These are phyloP conservation scores for Ceratocystis albifundus DNA, from an alignment of 2,329 filamentous ascomycete genomes.

Conservation along the genomic window DNA sequence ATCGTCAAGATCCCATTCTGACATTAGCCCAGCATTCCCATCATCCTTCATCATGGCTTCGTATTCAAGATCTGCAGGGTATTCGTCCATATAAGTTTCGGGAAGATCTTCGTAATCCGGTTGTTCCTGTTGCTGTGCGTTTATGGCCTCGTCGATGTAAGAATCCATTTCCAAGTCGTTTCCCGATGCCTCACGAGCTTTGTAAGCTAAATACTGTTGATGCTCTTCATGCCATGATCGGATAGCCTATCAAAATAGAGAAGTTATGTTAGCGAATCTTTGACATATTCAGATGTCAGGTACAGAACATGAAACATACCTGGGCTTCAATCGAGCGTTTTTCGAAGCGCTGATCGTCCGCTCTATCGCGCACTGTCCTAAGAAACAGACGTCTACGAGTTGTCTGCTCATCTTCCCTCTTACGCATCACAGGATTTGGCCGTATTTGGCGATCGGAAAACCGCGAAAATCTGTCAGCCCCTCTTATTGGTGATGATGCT, in stretches of 20 bases:
- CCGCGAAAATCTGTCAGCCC: constrained; percentile 30
- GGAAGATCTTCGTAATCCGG: constrained; percentile 14
- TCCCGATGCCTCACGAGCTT: constrained; percentile 19
- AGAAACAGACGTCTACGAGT: constrained; percentile 57
- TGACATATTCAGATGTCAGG: background rate
- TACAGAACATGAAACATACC: constrained; percentile 26
- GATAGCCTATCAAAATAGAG: constrained; percentile 11
- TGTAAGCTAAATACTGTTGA: constrained; percentile 22
- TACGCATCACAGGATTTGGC: constrained; percentile 51
- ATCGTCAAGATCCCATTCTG: constrained; percentile 23
- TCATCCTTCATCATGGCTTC: constrained; percentile 15
- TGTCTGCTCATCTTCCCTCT: constrained; percentile 51
- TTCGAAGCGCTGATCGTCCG: constrained; percentile 49
- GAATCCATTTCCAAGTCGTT: constrained; percentile 19
- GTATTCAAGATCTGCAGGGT: constrained; percentile 17
- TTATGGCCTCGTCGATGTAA: constrained; percentile 20
- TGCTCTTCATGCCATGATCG: constrained; percentile 24
- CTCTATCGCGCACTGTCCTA: constrained; percentile 50
- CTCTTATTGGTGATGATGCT: constrained; percentile 12
- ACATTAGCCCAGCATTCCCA: constrained; percentile 15
- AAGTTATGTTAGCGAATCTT: background rate
- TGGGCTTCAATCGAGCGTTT: constrained; percentile 51
- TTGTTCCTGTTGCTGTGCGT: constrained; percentile 8
- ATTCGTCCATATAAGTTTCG: constrained; percentile 19
- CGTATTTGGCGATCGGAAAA: constrained; percentile 47